These are phyloP conservation scores for Albophoma yamanashiensis DNA, from an alignment of 2,329 filamentous ascomycete species.

Conservation along the genomic window DNA sequence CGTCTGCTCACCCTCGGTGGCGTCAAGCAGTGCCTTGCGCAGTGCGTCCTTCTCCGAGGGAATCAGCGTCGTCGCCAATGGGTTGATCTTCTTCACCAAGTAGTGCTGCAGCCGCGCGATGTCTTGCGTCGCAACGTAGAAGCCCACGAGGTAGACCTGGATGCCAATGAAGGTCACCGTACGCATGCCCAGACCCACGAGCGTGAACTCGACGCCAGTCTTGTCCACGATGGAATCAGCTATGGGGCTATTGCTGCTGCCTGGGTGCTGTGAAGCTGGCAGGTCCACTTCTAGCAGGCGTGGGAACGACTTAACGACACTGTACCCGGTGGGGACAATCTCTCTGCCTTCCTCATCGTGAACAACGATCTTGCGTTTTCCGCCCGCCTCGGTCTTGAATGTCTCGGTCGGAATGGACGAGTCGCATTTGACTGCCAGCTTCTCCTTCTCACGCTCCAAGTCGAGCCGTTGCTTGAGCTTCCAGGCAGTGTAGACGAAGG, in stretches of 20 bases:
- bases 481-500: conserved; percentile 39
- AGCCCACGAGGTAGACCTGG: conserved; percentile 88
- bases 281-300: conserved; percentile 54
- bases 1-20: conserved; percentile 54
- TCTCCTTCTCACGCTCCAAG: conserved; percentile 20
- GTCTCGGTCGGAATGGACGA: conserved; percentile 28
- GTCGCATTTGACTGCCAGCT: conserved; percentile 31
- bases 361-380: conserved; percentile 46
- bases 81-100: conserved; percentile 66
- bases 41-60: conserved; percentile 69
- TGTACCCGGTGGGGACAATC: conserved; percentile 71
- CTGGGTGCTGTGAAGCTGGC: conserved; percentile 11
- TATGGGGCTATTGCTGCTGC: conserved; percentile 16
- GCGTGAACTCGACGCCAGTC: conserved; percentile 61
- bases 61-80: conserved; percentile 72
- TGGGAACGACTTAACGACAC: conserved; percentile 70
- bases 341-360: conserved; percentile 61
- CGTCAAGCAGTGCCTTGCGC: conserved; percentile 57
- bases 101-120: conserved; percentile 70
- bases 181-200: conserved; percentile 79
- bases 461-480: conserved; percentile 35
- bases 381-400: conserved; percentile 37
- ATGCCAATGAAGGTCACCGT: conserved; percentile 84
- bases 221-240: conserved; percentile 26
- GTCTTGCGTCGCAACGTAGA: conserved; percentile 80